Base-by-base conservation (phyloP, 306 rosid species). In the Psophocarpus tetragonolobus region DNA sequence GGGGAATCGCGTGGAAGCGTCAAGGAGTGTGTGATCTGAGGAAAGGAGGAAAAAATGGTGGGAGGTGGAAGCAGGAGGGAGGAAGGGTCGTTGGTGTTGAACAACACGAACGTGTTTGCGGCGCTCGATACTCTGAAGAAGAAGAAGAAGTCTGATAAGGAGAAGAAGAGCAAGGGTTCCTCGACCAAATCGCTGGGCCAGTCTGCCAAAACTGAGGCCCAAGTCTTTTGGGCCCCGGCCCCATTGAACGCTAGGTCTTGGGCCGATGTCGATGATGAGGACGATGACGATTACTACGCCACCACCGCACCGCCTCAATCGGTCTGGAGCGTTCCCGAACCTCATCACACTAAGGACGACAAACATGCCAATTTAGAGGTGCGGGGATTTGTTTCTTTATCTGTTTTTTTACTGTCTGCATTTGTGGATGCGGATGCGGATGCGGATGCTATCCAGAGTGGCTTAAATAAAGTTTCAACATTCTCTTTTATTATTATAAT, bases 201-300 rank as follows among this genome's bases (percentile, higher is more conserved):
- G 45, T 74, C 88, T 5, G 85, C 86, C 61, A 41, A 39, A 17
- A 33, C 82, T 53, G 32, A 38, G 21, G 60, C 17, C 30, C 1
- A 75, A 2, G 81, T 88, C 0, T 87, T 84, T 66, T 91, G 96
- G 96, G 90, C 96, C 3, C 96, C 96, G 14, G 86, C 96, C 2
- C 91, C 91, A 10, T 83, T 91, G 24, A 84, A 80, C 0, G 79
- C 54, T 2, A 84, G 85, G 76, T 87, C 91, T 0, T 91, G 96
- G 96, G 96, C 93, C 2, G 96, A 91, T 76, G 93, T 89, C 0
- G 96, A 91, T 0, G 96, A 91, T 10, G 96, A 91, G 4, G 94
- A 90, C 0, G 94, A 90, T 0, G 96, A 91, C 39, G 96, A 91
- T 30, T 91, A 89, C 42, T 91, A 81, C 32, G 90, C 89, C 51